phyloP scores from a whole-genome alignment of 495 filamentous ascomycete species.

The Xylaria bambusicola region DNA sequence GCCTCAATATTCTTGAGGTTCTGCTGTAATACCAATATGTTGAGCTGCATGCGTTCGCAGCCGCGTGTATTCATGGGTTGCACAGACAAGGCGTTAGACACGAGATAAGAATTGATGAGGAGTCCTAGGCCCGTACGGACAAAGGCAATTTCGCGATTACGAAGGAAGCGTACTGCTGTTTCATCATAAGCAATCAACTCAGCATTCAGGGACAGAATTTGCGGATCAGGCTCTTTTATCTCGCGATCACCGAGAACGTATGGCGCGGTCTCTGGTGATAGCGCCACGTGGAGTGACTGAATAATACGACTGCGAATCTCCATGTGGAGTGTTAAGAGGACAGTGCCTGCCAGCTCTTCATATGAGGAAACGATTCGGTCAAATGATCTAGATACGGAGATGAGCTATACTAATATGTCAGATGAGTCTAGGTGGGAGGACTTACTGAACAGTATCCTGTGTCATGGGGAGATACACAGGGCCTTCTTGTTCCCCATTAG shows the following conservation, averaged over 20 bases:
- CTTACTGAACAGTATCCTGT: slow-evolving; percentile 73
- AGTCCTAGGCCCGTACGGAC: slow-evolving; percentile 70
- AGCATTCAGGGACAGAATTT: slow-evolving; percentile 74
- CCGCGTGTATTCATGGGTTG: slow-evolving; percentile 74
- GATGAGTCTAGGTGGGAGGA: slow-evolving; percentile 13
- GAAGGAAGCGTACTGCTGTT: slow-evolving; percentile 69
- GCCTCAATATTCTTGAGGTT: slow-evolving; percentile 89
- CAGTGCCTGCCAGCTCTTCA: slow-evolving; percentile 70
- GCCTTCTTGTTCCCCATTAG: slow-evolving; percentile 43
- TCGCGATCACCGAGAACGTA: slow-evolving; percentile 74
- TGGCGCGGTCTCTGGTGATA: slow-evolving; percentile 59
- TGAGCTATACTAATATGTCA: slow-evolving; percentile 23
- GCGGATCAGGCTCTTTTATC: slow-evolving; percentile 76
- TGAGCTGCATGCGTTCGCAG: slow-evolving; percentile 78
- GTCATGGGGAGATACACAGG: slow-evolving; percentile 89
- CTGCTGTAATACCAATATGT: slow-evolving; percentile 91
- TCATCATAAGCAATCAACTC: slow-evolving; percentile 84
- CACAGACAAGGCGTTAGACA: slow-evolving; percentile 63
- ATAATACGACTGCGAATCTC: slow-evolving; percentile 83
- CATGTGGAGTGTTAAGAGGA: slow-evolving; percentile 82
- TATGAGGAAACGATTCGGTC: slow-evolving; percentile 82
- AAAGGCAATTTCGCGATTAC: slow-evolving; percentile 64
- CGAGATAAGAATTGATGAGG: slow-evolving; percentile 70
- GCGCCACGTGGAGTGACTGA: slow-evolving; percentile 59
- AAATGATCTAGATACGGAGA: slow-evolving; percentile 60